phyloP scores from a whole-genome alignment of 2,329 filamentous ascomycete genomes.

The Colletotrichum lini region DNA sequence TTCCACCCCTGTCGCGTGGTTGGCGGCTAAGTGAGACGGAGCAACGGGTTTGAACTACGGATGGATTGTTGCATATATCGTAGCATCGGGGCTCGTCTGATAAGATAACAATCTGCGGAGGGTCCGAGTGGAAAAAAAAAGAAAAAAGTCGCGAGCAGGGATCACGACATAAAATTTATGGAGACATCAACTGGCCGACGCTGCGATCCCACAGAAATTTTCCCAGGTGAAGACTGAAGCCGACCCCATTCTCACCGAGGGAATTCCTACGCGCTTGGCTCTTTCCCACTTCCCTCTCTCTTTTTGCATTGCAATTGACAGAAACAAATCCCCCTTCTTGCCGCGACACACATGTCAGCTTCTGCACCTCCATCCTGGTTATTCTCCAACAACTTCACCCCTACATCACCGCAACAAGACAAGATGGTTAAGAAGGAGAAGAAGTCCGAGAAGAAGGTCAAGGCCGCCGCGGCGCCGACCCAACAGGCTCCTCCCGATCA shows the following conservation, averaged over 20 bases:
- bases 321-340: not conserved
- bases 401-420: constrained; percentile 37
- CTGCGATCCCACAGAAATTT: constrained; percentile 38
- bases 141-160: constrained; percentile 35
- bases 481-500: constrained; percentile 66
- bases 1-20: constrained; percentile 34
- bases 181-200: constrained; percentile 25
- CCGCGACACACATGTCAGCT: constrained; percentile 51
- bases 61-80: constrained; percentile 30
- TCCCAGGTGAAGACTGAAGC: constrained; percentile 38
- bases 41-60: constrained; percentile 3
- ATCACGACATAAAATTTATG: constrained; percentile 34
- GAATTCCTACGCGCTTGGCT: constrained; percentile 1
- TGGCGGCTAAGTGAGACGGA: constrained; percentile 22
- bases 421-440: constrained; percentile 55
- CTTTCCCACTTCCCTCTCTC: constrained; percentile 2
- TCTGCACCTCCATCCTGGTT: constrained; percentile 58
- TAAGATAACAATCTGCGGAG: constrained; percentile 26
- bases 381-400: constrained; percentile 57
- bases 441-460: constrained; percentile 44
- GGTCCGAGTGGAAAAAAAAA: not conserved
- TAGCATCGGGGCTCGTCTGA: not conserved
- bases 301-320: constrained; percentile 4
- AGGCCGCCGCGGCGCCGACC: constrained; percentile 43
- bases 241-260: constrained; percentile 31